Conservation (phyloP, 176 grass and related monocot species). For the Phoenix roebelenii region DNA sequence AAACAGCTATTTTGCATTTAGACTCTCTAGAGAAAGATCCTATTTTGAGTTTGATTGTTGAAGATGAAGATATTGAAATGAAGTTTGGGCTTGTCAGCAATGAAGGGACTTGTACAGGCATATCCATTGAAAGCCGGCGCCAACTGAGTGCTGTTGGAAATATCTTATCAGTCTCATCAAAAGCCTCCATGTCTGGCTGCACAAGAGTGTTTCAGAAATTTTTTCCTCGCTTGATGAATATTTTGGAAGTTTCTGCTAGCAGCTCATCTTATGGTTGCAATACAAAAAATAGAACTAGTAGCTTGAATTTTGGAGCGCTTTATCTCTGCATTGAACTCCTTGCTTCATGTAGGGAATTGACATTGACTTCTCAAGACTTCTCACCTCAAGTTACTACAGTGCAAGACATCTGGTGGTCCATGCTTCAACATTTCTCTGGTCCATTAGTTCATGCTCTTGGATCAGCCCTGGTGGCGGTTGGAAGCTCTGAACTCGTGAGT, state of each 20-base stretch:
- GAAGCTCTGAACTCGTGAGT: conserved; percentile 17
- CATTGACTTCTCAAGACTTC: conserved; percentile 32
- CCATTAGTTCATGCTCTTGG: conserved; percentile 35
- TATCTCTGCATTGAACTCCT: conserved; percentile 82
- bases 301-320: conserved; percentile 58
- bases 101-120: conserved; percentile 23
- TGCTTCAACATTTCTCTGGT: conserved; percentile 41
- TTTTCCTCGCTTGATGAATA: conserved; percentile 62
- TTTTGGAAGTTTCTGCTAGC: conserved; percentile 33
- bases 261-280: conserved; percentile 18
- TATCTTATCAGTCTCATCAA: conserved; percentile 51
- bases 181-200: conserved; percentile 59
- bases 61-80: conserved; percentile 57
- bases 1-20: conserved; percentile 40
- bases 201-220: conserved; percentile 72
- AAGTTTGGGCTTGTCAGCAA: conserved; percentile 44
- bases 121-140: conserved; percentile 23
- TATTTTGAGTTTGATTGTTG: conserved; percentile 66
- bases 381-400: conserved; percentile 33
- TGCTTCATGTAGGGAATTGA: conserved; percentile 64
- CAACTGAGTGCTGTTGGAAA: conserved; percentile 60
- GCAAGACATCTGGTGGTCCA: conserved; percentile 52
- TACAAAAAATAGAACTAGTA: conserved; percentile 20
- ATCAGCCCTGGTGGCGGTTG: conserved; percentile 19
- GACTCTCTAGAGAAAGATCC: conserved; percentile 53